Conservation (phyloP, 441 rosid genomes). For the Geranium incanum region DNA sequence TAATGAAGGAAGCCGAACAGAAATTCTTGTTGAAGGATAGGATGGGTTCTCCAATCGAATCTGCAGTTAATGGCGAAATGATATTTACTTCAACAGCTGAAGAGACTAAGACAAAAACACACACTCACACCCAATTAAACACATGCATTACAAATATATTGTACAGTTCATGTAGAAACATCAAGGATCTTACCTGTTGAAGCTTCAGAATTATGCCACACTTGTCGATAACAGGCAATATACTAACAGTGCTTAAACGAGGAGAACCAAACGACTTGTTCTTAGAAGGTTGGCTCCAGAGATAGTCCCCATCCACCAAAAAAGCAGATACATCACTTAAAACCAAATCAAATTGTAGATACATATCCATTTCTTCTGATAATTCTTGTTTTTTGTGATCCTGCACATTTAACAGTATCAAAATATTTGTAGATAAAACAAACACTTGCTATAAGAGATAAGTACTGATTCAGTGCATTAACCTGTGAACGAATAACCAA, state of each 20-base stretch:
- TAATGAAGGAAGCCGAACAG: constrained; percentile 79
- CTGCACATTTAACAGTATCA: constrained; percentile 36
- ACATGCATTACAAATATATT: constrained; percentile 12
- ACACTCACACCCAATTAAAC: background rate
- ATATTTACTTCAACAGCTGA: constrained; percentile 19
- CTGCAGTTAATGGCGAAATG: constrained; percentile 32
- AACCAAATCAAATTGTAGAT: constrained; percentile 89
- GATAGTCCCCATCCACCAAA: constrained; percentile 90
- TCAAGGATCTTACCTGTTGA: constrained; percentile 61
- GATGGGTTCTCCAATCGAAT: constrained; percentile 72
- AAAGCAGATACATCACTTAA: constrained; percentile 89
- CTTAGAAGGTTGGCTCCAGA: constrained; percentile 53
- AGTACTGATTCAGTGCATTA: constrained; percentile 21
- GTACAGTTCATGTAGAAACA: constrained; percentile 19
- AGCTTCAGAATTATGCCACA: constrained; percentile 80
- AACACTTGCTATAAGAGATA: constrained; percentile 9
- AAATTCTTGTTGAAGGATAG: constrained; percentile 80
- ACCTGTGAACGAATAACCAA: constrained; percentile 87
- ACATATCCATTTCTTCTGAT: constrained; percentile 58
- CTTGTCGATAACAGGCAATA: constrained; percentile 89
- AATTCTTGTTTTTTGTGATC: constrained; percentile 48
- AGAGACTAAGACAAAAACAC: background rate
- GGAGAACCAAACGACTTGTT: constrained; percentile 29
- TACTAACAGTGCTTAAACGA: constrained; percentile 28
- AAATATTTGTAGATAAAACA: constrained; percentile 15